Evolutionary conservation across 2,329 filamentous ascomycete species (phyloP).

Genomic region (Penicillium sp.): DNA sequence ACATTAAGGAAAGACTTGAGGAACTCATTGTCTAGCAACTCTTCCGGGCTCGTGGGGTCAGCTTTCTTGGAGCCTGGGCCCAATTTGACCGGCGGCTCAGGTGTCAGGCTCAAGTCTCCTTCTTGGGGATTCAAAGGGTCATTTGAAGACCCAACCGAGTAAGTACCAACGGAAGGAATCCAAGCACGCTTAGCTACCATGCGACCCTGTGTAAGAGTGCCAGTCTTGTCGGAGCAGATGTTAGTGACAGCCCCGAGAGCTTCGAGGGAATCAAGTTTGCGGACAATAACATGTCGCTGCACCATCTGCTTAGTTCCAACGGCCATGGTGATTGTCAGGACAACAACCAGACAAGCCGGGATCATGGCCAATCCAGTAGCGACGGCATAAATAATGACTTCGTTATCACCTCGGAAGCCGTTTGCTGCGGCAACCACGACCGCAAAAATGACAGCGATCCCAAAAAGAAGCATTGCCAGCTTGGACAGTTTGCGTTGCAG

Average conservation of each 20-base stretch:
- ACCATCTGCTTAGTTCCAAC: constrained; percentile 61
- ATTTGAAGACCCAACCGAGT: constrained; percentile 55
- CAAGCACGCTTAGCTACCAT: constrained; percentile 63
- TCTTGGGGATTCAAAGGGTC: constrained; percentile 58
- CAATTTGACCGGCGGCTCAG: constrained; percentile 31
- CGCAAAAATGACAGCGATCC: constrained; percentile 65
- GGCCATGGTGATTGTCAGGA: constrained; percentile 67
- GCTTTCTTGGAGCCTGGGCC: constrained; percentile 24
- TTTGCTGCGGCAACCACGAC: constrained; percentile 68
- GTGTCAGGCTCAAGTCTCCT: constrained; percentile 47
- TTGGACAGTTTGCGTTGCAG: constrained; percentile 67
- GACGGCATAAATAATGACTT: constrained; percentile 66
- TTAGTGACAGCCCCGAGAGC: constrained; percentile 62
- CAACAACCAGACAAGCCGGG: constrained; percentile 62
- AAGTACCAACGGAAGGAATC: constrained; percentile 58
- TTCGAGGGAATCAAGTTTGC: constrained; percentile 57
- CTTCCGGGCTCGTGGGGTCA: constrained; percentile 27
- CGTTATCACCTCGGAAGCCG: constrained; percentile 52
- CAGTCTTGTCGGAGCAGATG: constrained; percentile 59
- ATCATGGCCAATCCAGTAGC: constrained; percentile 61
- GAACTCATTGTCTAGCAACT: constrained; percentile 46
- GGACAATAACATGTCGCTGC: constrained; percentile 56
- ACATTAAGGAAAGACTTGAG: constrained; percentile 61
- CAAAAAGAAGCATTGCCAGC: constrained; percentile 65
- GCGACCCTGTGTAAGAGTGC: constrained; percentile 62